phyloP scores from a whole-genome alignment of 2,329 filamentous ascomycete species.

The Curvularia sp. region DNA sequence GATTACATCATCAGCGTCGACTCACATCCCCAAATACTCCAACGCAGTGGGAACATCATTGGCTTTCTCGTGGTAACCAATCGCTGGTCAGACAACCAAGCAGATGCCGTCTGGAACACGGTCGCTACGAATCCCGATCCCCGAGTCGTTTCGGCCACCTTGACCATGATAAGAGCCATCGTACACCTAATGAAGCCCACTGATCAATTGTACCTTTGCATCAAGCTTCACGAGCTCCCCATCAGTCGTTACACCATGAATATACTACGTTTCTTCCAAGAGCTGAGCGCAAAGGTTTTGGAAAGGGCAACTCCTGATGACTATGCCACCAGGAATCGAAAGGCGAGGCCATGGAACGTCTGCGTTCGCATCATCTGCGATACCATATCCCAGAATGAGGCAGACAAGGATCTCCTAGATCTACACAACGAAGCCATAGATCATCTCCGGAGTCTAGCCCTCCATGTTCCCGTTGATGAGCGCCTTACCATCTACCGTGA shows the following conservation, averaged over 20 bases:
- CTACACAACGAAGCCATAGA: slow-evolving; percentile 69
- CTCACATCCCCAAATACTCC: slow-evolving; percentile 89
- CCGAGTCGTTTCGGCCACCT: slow-evolving; percentile 79
- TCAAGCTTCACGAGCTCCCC: slow-evolving; percentile 65
- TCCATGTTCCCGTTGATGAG: slow-evolving; percentile 63
- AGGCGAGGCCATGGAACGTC: slow-evolving; percentile 58
- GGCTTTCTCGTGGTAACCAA: slow-evolving; percentile 84
- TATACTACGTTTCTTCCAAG: slow-evolving; percentile 41
- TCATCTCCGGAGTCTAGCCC: slow-evolving; percentile 67
- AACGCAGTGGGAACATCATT: slow-evolving; percentile 80
- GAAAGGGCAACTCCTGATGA: slow-evolving; percentile 19
- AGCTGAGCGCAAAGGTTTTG: slow-evolving; percentile 33
- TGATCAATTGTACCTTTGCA: slow-evolving; percentile 67
- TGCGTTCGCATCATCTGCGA: slow-evolving; percentile 75
- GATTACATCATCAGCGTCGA: slow-evolving; percentile 89
- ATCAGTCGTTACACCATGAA: slow-evolving; percentile 41
- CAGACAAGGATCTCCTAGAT: slow-evolving; percentile 64
- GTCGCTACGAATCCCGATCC: slow-evolving; percentile 83
- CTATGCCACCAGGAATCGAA: slow-evolving; percentile 21
- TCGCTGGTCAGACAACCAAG: slow-evolving; percentile 73
- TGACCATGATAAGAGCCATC: slow-evolving; percentile 67
- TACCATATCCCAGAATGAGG: slow-evolving; percentile 64
- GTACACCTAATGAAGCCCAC: slow-evolving; percentile 53
- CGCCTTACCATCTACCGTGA: slow-evolving; percentile 68
- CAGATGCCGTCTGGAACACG: slow-evolving; percentile 83